These are phyloP conservation scores for Beta corolliflora DNA, from an alignment of 179 eudicot species.

Conservation along the genomic window DNA sequence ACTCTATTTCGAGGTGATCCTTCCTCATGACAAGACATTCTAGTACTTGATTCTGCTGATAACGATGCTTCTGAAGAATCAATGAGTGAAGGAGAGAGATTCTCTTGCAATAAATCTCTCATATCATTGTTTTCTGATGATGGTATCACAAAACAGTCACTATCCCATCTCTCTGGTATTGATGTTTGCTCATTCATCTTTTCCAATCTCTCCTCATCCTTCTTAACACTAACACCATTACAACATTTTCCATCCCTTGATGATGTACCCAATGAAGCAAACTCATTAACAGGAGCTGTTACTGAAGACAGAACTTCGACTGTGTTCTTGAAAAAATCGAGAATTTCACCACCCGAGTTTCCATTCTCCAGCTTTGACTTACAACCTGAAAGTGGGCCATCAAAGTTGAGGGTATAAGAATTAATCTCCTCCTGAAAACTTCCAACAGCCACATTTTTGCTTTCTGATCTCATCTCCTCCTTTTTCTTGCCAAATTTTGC, in stretches of 20 bases:
- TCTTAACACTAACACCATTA: slow-evolving; percentile 5
- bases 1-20: neutral
- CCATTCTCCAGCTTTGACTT: slow-evolving; percentile 7
- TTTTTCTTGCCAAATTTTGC: slow-evolving; percentile 15
- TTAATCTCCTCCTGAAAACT: neutral
- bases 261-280: slow-evolving; percentile 10
- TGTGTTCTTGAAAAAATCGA: slow-evolving; percentile 5
- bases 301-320: slow-evolving; percentile 17
- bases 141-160: slow-evolving; percentile 36
- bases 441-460: neutral
- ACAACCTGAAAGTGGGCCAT: slow-evolving; percentile 4
- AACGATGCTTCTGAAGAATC: slow-evolving; percentile 25
- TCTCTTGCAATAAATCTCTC: slow-evolving; percentile 8
- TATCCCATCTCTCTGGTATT: slow-evolving; percentile 34
- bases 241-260: slow-evolving; percentile 9
- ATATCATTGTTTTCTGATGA: slow-evolving; percentile 17
- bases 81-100: slow-evolving; percentile 5
- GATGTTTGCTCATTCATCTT: slow-evolving; percentile 24
- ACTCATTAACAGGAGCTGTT: neutral
- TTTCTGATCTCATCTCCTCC: neutral
- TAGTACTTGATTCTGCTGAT: slow-evolving; percentile 21
- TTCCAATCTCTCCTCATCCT: slow-evolving; percentile 14
- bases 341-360: neutral
- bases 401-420: neutral
- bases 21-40: slow-evolving; percentile 26